Evolutionary conservation across 2,329 filamentous ascomycete genomes (phyloP).

Genomic region (Calonectria henricotiae): DNA sequence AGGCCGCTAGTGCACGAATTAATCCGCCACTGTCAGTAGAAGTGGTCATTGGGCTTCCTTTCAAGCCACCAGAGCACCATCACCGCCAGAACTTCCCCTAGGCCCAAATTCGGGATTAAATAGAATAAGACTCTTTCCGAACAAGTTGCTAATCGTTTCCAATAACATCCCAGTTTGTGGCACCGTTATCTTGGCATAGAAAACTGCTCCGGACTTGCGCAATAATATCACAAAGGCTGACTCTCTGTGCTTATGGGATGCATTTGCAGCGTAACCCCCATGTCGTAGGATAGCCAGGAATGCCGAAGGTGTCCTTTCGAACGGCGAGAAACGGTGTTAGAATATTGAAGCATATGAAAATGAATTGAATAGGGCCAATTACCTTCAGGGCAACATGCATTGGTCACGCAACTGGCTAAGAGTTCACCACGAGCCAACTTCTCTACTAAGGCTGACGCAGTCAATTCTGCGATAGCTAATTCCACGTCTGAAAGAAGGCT

Average conservation of each 20-base stretch:
- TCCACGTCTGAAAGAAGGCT: not conserved
- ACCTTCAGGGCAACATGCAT: constrained; percentile 50
- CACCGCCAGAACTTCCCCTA: constrained; percentile 76
- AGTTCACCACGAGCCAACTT: constrained; percentile 5
- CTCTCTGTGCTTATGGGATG: constrained; percentile 65
- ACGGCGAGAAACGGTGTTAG: not conserved
- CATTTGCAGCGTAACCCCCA: constrained; percentile 70
- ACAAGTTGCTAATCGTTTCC: constrained; percentile 75
- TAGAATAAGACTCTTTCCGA: constrained; percentile 75
- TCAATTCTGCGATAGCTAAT: not conserved
- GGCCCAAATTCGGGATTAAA: constrained; percentile 72
- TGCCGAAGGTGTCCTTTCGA: constrained; percentile 54
- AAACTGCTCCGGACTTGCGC: constrained; percentile 73
- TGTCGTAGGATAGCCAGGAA: constrained; percentile 68
- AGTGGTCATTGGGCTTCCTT: constrained; percentile 55
- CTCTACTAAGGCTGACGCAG: not conserved
- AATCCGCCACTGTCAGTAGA: constrained; percentile 58
- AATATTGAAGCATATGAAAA: not conserved
- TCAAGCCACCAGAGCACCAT: constrained; percentile 57
- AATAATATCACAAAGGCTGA: constrained; percentile 73
- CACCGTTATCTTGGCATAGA: constrained; percentile 80
- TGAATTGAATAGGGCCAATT: not conserved
- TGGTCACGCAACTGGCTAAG: not conserved
- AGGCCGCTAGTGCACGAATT: constrained; percentile 52
- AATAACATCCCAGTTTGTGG: constrained; percentile 69